A percentile compares a stretch with the other conserved stretches of the same genome.
These are phyloP conservation scores for Sporobolomyces phaffii DNA, from an alignment of 768 basidiomycete species.

Conservation along the genomic window DNA sequence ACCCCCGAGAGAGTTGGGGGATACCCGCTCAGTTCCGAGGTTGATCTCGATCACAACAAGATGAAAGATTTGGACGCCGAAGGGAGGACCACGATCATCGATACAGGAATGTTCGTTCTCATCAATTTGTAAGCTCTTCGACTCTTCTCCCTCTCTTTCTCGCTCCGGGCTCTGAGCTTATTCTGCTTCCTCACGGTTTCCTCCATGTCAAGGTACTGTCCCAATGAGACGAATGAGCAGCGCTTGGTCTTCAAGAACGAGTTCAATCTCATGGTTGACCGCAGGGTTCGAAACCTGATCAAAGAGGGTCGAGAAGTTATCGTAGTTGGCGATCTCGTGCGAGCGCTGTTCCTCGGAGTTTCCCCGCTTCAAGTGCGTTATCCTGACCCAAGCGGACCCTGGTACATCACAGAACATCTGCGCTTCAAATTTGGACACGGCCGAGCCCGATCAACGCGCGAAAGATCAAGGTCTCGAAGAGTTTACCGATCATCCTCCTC, in stretches of 20 bases:
- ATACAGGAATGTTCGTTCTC: constrained; percentile 89
- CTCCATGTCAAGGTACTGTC: constrained; percentile 85
- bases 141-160: too few relatives aligned
- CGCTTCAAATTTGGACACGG: constrained; percentile 78
- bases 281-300: constrained; percentile 66
- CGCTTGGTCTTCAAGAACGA: constrained; percentile 79
- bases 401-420: constrained; percentile 80
- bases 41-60: constrained; percentile 32
- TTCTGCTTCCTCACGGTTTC: too few relatives aligned
- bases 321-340: constrained; percentile 71
- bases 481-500: constrained; percentile 56
- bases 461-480: constrained; percentile 48
- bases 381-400: too few relatives aligned
- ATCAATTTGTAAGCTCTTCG: constrained; percentile 61
- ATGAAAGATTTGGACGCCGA: constrained; percentile 61
- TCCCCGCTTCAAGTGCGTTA: too few relatives aligned
- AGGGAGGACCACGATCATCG: constrained; percentile 76
- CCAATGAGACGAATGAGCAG: constrained; percentile 78
- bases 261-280: constrained; percentile 71
- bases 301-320: constrained; percentile 69
- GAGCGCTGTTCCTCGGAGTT: too few relatives aligned
- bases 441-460: constrained; percentile 68
- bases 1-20: constrained; percentile 45
- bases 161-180: too few relatives aligned
- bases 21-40: constrained; percentile 43